phyloP scores from a whole-genome alignment of 257 asterid species.

The Dorcoceras hygrometricum region DNA sequence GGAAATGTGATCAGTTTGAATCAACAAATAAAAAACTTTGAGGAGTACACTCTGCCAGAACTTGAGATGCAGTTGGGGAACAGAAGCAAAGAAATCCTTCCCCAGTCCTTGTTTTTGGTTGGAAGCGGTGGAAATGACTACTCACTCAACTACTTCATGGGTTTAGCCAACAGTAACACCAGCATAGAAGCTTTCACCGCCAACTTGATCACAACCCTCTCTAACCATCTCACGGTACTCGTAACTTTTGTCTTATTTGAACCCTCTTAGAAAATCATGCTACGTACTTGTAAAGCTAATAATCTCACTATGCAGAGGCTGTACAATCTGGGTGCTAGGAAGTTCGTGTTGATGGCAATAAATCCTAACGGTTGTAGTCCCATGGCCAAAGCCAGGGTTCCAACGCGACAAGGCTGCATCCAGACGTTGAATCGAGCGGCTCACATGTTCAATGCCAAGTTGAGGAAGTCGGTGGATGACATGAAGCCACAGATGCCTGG shows the following conservation, averaged over 20 bases:
- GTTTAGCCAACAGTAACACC: slow-evolving; percentile 31
- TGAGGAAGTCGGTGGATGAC: slow-evolving; percentile 42
- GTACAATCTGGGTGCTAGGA: slow-evolving; percentile 63
- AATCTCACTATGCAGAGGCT: slow-evolving; percentile 41
- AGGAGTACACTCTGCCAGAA: slow-evolving; percentile 52
- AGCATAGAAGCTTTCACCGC: slow-evolving; percentile 52
- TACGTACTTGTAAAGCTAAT: too few relatives aligned
- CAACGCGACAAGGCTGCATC: slow-evolving; percentile 36
- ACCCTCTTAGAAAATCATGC: too few relatives aligned
- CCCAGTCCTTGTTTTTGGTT: slow-evolving; percentile 55
- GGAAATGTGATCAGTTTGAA: slow-evolving; percentile 54
- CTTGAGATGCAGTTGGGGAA: slow-evolving; percentile 40
- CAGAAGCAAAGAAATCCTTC: slow-evolving; percentile 17
- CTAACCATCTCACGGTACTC: slow-evolving; percentile 54
- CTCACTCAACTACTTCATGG: slow-evolving; percentile 52
- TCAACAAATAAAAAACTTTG: slow-evolving; percentile 55
- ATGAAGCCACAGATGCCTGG: slow-evolving; percentile 51
- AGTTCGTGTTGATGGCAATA: slow-evolving; percentile 58
- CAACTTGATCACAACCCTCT: slow-evolving; percentile 38
- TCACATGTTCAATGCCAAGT: slow-evolving; percentile 43
- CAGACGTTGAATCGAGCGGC: slow-evolving; percentile 39
- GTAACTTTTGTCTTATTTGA: too few relatives aligned
- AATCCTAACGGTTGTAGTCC: slow-evolving; percentile 82
- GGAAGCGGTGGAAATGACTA: slow-evolving; percentile 85
- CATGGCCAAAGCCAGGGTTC: slow-evolving; percentile 34